Conservation (phyloP, 2,329 filamentous ascomycete species). For the Colletotrichum eremochloae region DNA sequence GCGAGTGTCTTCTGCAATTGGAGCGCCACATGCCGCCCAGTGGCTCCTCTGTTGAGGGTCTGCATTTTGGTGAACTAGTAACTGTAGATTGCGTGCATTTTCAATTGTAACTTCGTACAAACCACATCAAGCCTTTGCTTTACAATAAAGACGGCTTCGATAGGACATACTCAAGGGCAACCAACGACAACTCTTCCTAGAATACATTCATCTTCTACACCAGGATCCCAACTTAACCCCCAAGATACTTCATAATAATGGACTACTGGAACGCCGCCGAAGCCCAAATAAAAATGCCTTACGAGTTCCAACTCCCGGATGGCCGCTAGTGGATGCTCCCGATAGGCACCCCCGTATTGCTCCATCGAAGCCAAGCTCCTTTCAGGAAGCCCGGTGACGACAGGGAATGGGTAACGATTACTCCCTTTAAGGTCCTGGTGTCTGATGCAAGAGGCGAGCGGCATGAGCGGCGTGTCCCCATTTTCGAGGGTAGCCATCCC, state of each 20-base stretch:
- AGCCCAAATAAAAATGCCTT: background rate
- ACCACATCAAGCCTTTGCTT: background rate
- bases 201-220: background rate
- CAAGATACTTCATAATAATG: background rate
- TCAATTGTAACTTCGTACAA: background rate
- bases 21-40: background rate
- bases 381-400: background rate
- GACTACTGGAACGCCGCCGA: background rate
- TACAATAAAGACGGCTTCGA: background rate
- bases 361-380: background rate
- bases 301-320: no score
- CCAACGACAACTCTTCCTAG: background rate
- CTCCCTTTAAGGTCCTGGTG: background rate
- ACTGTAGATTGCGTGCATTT: no score
- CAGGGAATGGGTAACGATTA: conserved; percentile 3
- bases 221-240: background rate
- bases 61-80: background rate
- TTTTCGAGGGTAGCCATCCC: background rate
- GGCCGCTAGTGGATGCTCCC: background rate
- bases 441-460: background rate
- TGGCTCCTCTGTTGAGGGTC: background rate
- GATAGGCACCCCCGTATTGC: background rate
- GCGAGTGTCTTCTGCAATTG: conserved; percentile 1
- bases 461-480: background rate
- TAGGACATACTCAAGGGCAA: background rate